These are phyloP conservation scores for Metschnikowia vanudenii DNA, from an alignment of 805 yeast genomes.

Conservation along the genomic window DNA sequence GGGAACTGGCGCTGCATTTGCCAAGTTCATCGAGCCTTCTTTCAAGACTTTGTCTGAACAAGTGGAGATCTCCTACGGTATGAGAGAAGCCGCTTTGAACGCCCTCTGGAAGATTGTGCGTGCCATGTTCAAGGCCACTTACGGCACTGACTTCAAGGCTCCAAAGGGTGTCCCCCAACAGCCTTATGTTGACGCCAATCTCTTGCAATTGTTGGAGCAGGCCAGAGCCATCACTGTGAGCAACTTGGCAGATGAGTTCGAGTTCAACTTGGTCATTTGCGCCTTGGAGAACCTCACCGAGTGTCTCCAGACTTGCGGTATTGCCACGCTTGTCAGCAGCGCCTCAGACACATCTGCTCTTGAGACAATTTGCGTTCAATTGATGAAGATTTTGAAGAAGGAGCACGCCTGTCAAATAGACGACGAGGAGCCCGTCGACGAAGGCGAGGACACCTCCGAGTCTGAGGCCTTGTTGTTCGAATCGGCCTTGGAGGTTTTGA, in stretches of 20 bases:
- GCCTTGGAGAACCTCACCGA: constrained; percentile 73
- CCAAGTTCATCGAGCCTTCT: constrained; percentile 71
- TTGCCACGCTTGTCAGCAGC: constrained; percentile 63
- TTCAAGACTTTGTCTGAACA: constrained; percentile 64
- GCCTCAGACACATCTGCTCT: constrained; percentile 52
- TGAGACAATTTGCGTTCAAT: constrained; percentile 66
- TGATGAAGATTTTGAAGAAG: constrained; percentile 72
- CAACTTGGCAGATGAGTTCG: constrained; percentile 75
- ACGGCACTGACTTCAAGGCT: constrained; percentile 46
- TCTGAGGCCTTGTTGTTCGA: constrained; percentile 71
- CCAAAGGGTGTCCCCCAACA: constrained; percentile 65
- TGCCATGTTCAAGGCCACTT: constrained; percentile 59
- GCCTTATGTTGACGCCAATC: constrained; percentile 57
- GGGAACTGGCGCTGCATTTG: constrained; percentile 81
- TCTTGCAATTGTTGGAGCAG: constrained; percentile 57
- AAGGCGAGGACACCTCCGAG: constrained; percentile 49
- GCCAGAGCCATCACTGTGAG: constrained; percentile 67
- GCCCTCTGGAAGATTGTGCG: constrained; percentile 81
- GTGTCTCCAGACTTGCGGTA: constrained; percentile 67
- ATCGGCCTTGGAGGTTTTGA: constrained; percentile 81
- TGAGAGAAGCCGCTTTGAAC: constrained; percentile 81
- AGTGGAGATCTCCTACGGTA: constrained; percentile 83
- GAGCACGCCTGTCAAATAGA: constrained; percentile 81
- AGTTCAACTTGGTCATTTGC: constrained; percentile 74
- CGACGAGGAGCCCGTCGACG: constrained; percentile 61